phyloP scores from a whole-genome alignment of 176 grass and related monocot species.

The Leersia perrieri region DNA sequence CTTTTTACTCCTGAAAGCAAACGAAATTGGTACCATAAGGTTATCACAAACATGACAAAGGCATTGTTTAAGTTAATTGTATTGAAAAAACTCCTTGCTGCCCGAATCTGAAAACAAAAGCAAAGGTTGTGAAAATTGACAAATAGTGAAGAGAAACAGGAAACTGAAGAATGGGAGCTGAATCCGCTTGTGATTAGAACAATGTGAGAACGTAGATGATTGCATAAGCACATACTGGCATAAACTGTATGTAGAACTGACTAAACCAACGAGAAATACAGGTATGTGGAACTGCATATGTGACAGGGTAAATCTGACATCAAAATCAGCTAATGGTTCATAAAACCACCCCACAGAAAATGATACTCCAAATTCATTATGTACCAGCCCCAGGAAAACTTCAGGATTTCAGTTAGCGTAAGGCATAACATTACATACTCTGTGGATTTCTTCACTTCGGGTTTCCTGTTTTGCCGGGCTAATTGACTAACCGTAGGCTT shows the following conservation, averaged over 20 bases:
- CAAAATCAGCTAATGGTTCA: background rate
- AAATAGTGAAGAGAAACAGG: background rate
- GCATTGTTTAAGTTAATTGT: background rate
- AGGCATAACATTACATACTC: conserved; percentile 38
- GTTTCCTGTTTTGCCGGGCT: conserved; percentile 59
- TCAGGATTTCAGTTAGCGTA: background rate
- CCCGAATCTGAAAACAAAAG: background rate
- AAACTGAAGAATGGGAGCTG: background rate
- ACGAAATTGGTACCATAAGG: background rate
- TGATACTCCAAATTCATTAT: background rate
- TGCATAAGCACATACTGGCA: background rate
- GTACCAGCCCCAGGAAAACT: background rate
- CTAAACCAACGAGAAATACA: conserved; percentile 5
- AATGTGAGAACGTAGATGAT: background rate
- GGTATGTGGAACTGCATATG: background rate
- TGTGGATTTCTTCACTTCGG: conserved; percentile 23
- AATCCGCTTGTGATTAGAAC: background rate
- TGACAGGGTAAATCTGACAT: background rate
- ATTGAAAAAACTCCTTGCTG: background rate
- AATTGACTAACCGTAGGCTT: conserved; percentile 89
- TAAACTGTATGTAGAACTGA: background rate
- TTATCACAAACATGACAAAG: conserved; percentile 16
- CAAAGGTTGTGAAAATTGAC: background rate
- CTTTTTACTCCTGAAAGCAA: conserved; percentile 53
- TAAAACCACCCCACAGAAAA: background rate